Evolutionary conservation across 169 alveolate species (phyloP), one percentile per base, ranked within the genome.

Genomic region (Miamiensis avidus): DNA sequence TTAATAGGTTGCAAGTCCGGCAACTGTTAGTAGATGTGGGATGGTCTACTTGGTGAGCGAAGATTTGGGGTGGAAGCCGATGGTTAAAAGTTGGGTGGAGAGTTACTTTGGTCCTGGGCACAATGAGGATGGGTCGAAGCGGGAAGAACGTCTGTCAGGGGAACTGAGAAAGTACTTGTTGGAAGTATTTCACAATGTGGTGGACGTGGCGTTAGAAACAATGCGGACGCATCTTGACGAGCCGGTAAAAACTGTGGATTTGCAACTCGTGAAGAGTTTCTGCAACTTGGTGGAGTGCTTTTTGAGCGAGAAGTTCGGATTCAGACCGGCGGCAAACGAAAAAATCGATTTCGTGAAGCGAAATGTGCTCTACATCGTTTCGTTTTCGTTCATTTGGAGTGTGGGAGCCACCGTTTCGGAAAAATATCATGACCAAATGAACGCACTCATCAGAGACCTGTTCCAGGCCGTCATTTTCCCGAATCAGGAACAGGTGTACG

Each of bases 1-100:
- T 49, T n/a, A n/a, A 49, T 11, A 65, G 65, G 95, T 89, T 4
- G 98, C 98, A 15, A 93, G 97, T 26, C 98, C 98, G 15, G 98
- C 98, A 20, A 96, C 98, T 20, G 98, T 96, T 29, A 90, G 96
- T 31, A 88, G 98, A 83, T 95, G 97, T 89, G 98, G 98, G 28
- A 96, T 96, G 98, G 98, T 96, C 27, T 95, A 93, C 81, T 82
- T 95, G 89, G 85, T 95, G 28, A 91, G 92, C 32, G 94, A 87
- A 34, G 93, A 93, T 79, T 82, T 96, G 77, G 97, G 97, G 6
- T 92, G 97, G 93, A 87, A 86, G 69, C 97, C 98, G 0, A 91
- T 89, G 76, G 95, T 95, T 82, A 33, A 90, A 31, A 88, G 94
- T 49, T 93, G 98, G 97, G 88, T 96, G 33, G 89, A 91, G 74